phyloP scores from a whole-genome alignment of 1,139 yeast genomes.

The Kluyveromyces marxianus region DNA sequence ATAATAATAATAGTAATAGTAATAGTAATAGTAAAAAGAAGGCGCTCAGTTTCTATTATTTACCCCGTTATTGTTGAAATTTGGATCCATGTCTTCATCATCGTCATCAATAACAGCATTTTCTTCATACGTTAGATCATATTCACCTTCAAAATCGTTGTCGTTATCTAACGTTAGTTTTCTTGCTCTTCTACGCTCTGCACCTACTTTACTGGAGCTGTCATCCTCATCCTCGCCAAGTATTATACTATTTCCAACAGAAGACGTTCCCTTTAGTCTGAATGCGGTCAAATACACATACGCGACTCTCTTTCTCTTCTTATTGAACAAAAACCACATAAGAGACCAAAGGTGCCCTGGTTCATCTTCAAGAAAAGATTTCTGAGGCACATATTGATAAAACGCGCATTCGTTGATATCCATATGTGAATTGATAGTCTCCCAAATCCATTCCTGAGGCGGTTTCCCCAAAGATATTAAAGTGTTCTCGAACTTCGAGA shows the following conservation, averaged over 20 bases:
- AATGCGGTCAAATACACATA: slow-evolving; percentile 56
- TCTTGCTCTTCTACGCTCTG: slow-evolving; percentile 21
- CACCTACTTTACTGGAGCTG: slow-evolving; percentile 12
- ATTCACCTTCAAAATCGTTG: slow-evolving; percentile 37
- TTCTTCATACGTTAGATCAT: slow-evolving; percentile 37
- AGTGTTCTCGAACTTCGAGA: slow-evolving; percentile 70
- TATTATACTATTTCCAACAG: slow-evolving; percentile 20
- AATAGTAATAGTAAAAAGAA: neutral
- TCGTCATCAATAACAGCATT: slow-evolving; percentile 32
- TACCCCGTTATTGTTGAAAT: neutral
- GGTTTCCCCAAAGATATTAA: slow-evolving; percentile 67
- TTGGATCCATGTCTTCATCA: slow-evolving; percentile 2
- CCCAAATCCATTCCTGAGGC: slow-evolving; percentile 70
- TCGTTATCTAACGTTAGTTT: slow-evolving; percentile 33
- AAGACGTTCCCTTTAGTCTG: slow-evolving; percentile 22
- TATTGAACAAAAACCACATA: slow-evolving; percentile 89
- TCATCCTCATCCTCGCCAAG: slow-evolving; percentile 31
- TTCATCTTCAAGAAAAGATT: slow-evolving; percentile 61
- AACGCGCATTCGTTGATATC: slow-evolving; percentile 71
- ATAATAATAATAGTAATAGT: neutral
- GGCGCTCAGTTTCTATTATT: neutral
- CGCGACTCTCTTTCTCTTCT: slow-evolving; percentile 84
- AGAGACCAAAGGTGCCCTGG: slow-evolving; percentile 67
- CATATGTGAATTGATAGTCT: slow-evolving; percentile 74
- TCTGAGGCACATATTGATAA: slow-evolving; percentile 70